These are phyloP conservation scores for Quercus engelmannii DNA, from an alignment of 306 rosid species.

Conservation along the genomic window DNA sequence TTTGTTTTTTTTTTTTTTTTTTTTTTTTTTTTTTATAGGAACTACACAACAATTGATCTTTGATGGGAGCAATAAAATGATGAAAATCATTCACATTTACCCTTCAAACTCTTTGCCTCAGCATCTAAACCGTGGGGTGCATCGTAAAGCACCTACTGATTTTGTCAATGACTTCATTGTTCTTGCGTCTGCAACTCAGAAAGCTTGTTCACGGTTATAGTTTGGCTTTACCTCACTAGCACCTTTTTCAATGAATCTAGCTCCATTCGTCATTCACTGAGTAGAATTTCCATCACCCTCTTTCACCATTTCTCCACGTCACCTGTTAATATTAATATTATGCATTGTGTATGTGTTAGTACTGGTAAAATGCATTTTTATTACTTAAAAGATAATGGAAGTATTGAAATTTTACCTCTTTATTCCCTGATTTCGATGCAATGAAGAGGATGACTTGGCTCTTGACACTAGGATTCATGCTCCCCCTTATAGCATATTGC, in stretches of 20 bases:
- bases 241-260: conserved; percentile 3
- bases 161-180: conserved; percentile 24
- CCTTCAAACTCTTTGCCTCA: background rate
- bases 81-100: too few species aligned
- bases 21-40: too few species aligned
- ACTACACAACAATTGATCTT: background rate
- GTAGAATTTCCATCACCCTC: conserved; percentile 21
- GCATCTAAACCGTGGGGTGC: conserved; percentile 12
- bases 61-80: too few species aligned
- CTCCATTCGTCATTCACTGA: conserved; percentile 39
- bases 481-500: background rate
- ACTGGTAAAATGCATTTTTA: too few species aligned
- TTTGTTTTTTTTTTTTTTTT: too few species aligned
- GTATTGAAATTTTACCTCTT: conserved; percentile 18
- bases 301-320: conserved; percentile 28
- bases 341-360: too few species aligned
- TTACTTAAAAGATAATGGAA: too few species aligned
- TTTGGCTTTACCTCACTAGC: conserved; percentile 11
- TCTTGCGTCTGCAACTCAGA: conserved; percentile 23
- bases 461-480: conserved; percentile 21
- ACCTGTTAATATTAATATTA: background rate
- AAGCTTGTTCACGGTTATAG: conserved; percentile 15
- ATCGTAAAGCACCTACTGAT: conserved; percentile 14
- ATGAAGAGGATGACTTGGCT: conserved; percentile 43
- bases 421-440: conserved; percentile 28